A percentile compares a stretch with the other conserved stretches of the same genome.
These are phyloP conservation scores for Platismatia glauca DNA, from an alignment of 495 filamentous ascomycete species.

Conservation along the genomic window DNA sequence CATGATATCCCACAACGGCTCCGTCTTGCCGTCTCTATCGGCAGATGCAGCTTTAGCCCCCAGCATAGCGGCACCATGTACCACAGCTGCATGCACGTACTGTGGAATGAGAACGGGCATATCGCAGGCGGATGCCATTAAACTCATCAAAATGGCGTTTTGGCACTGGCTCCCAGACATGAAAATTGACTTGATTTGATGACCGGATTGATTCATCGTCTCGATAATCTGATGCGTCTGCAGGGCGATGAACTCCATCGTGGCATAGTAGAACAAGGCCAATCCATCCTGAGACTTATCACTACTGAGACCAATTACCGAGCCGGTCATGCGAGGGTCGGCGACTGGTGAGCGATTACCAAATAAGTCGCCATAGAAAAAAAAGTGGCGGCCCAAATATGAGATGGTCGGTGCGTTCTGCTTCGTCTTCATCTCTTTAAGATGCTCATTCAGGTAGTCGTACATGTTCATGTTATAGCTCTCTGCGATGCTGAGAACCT, in stretches of 20 bases:
- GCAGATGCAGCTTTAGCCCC: constrained; percentile 88
- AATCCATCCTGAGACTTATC: constrained; percentile 80
- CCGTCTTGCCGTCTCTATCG: constrained; percentile 64
- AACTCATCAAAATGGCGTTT: constrained; percentile 80
- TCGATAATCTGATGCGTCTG: constrained; percentile 94
- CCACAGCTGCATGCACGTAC: constrained; percentile 92
- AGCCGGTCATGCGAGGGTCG: constrained; percentile 82
- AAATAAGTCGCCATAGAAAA: constrained; percentile 98
- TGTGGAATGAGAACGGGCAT: constrained; percentile 87
- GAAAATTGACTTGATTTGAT: constrained; percentile 83
- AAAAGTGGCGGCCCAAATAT: constrained; percentile 85
- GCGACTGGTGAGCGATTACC: constrained; percentile 92
- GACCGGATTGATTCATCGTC: constrained; percentile 78
- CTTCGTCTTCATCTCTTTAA: constrained; percentile 62
- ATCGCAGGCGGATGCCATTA: constrained; percentile 81
- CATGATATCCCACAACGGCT: constrained; percentile 93
- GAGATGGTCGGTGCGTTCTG: constrained; percentile 62
- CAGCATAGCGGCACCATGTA: constrained; percentile 93
- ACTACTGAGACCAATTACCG: constrained; percentile 73
- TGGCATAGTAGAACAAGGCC: constrained; percentile 83
- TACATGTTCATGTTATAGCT: constrained; percentile 77
- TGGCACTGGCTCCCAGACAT: constrained; percentile 98
- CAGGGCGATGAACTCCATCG: constrained; percentile 94
- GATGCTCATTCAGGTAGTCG: constrained; percentile 85
- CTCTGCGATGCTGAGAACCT: constrained; percentile 65